Base-by-base conservation (phyloP, 257 asterid genomes). In the Fraxinus americana region DNA sequence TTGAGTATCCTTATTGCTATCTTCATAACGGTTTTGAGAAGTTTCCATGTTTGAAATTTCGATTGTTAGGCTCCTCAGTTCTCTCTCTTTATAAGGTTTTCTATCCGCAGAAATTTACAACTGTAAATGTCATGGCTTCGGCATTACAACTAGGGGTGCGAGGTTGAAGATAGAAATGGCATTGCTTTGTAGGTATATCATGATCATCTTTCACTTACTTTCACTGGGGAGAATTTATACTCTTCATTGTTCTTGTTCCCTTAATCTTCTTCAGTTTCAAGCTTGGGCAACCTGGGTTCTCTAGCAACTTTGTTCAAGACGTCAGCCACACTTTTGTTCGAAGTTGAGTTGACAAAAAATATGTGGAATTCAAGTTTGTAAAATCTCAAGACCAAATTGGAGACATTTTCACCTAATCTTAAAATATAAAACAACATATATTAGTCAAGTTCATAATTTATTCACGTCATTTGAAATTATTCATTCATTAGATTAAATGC, bases 261-360 rank as follows among this genome's bases (percentile, higher is more conserved):
- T 72, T 75, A 81, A 21, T 74, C 76, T 27, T 76, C 86, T 69
- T 84, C 91, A 3, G 72, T 75, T 23, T 83, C 89, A 50, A 91
- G 89, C 77, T 86, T 90, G 21, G 91, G 79, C 67, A 91, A 65
- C 66, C 80, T 82, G 4, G 97, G 97, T 30, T 92, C 97, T 23
- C 78, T 83, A 2, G 89, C 88, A 25, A 92, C 95, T 88, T 87
- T 90, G 73, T 85, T 76, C 80, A 92, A 76, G 39, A 92, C 93
- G 67, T 92, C 97, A 30, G 84, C 85, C 48, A 88, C 81, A 17
- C 94, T 27, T 1, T 27, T 27, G 29, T n/a, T n/a, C 32, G 36
- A 34, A 4, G 4, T 34, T 34, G 36, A 4, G 36, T 34, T 34
- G 36, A 34, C 36, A 4, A 34, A 34, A 3, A 34, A 34, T 34